Conservation (phyloP, 768 basidiomycete genomes). For the Suillus paluster region DNA sequence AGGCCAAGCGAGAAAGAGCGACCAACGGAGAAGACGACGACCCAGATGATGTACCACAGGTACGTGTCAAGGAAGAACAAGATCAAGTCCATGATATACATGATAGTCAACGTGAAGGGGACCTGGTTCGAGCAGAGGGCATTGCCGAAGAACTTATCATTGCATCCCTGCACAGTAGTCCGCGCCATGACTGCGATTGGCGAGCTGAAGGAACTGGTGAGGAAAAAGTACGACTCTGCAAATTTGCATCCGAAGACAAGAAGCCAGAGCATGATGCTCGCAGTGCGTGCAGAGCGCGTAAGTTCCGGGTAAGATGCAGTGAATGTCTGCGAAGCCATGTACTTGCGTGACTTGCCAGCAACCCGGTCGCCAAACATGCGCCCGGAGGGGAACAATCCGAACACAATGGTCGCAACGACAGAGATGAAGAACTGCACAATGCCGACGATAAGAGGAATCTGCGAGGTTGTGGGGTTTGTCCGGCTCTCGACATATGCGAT, state of each 20-base stretch:
- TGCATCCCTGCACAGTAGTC: constrained; percentile 90
- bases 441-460: constrained; percentile 87
- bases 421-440: constrained; percentile 96
- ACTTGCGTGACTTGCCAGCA: constrained; percentile 95
- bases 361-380: constrained; percentile 99
- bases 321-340: constrained; percentile 98
- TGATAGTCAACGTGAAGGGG: constrained; percentile 92
- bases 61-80: constrained; percentile 99
- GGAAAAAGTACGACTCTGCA: constrained; percentile 96
- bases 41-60: constrained; percentile 99
- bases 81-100: constrained; percentile 98
- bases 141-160: constrained; percentile 80
- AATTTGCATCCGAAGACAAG: constrained; percentile 98
- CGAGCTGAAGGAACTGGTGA: constrained; percentile 94
- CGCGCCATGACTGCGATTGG: constrained; percentile 97
- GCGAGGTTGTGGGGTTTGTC: constrained; percentile 47
- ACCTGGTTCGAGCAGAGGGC: constrained; percentile 91
- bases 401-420: constrained; percentile 78
- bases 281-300: constrained; percentile 69
- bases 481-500: constrained; percentile 83
- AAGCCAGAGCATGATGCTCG: constrained; percentile 87
- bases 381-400: constrained; percentile 91
- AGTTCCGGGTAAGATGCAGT: constrained; percentile 95
- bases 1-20: constrained; percentile 92
- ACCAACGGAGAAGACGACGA: constrained; percentile 90